These are phyloP conservation scores for Ceraceosorus bombacis DNA, from an alignment of 1,284 basidiomycete genomes.

Conservation along the genomic window DNA sequence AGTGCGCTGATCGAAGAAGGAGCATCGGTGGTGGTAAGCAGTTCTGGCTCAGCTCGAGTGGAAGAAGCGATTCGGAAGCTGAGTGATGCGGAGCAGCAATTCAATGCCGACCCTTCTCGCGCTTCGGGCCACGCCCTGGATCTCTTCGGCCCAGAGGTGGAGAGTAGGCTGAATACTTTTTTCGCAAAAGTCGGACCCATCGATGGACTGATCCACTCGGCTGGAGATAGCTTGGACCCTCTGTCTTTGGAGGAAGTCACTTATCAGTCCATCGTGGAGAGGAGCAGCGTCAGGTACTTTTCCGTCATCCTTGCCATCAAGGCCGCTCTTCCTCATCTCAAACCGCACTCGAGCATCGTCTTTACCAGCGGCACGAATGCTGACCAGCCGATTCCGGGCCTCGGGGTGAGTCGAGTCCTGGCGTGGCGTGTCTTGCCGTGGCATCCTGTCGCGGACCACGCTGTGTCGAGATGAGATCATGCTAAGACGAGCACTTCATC, in stretches of 20 bases:
- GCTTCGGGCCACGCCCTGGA: slow-evolving; percentile 18
- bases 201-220: slow-evolving; percentile 25
- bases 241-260: slow-evolving; percentile 11
- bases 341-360: slow-evolving; percentile 12
- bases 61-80: slow-evolving; percentile 14
- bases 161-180: slow-evolving; percentile 12
- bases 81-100: slow-evolving; percentile 16
- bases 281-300: slow-evolving; percentile 14
- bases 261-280: slow-evolving; percentile 17
- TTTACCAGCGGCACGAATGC: slow-evolving; percentile 21
- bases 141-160: slow-evolving; percentile 9
- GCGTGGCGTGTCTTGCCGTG: no score
- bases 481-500: background rate
- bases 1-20: slow-evolving; percentile 27
- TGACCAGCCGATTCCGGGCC: slow-evolving; percentile 13
- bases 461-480: background rate
- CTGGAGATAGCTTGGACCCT: slow-evolving; percentile 16
- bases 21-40: slow-evolving; percentile 19
- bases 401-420: slow-evolving; percentile 3
- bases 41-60: slow-evolving; percentile 14
- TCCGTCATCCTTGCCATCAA: slow-evolving; percentile 22
- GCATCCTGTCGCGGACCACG: background rate
- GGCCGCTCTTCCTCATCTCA: slow-evolving; percentile 7
- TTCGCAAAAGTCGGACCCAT: slow-evolving; percentile 21
- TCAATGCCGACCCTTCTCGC: slow-evolving; percentile 22